These are phyloP conservation scores for Trichaptum fuscoviolaceum DNA, from an alignment of 768 basidiomycete species.

Conservation along the genomic window DNA sequence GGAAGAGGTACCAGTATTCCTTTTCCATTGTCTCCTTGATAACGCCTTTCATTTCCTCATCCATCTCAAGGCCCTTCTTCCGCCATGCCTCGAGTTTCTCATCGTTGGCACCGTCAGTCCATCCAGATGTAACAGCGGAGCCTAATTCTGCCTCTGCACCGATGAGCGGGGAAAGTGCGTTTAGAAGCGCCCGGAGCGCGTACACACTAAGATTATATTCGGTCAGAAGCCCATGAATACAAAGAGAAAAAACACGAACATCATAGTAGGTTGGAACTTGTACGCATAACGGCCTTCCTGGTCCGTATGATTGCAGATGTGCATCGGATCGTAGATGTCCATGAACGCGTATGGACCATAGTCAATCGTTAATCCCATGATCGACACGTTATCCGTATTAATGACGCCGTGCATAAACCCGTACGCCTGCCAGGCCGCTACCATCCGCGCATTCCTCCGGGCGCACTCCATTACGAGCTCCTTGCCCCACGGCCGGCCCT, in stretches of 20 bases:
- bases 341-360: constrained; percentile 89
- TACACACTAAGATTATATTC: constrained; percentile 46
- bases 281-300: constrained; percentile 75
- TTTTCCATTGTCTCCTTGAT: constrained; percentile 51
- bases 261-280: constrained; percentile 73
- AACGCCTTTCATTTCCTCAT: constrained; percentile 56
- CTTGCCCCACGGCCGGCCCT: constrained; percentile 62
- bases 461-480: constrained; percentile 73
- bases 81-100: constrained; percentile 62
- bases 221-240: constrained; percentile 6
- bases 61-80: constrained; percentile 45
- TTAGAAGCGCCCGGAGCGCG: constrained; percentile 73
- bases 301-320: constrained; percentile 92
- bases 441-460: constrained; percentile 84
- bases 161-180: constrained; percentile 77
- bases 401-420: constrained; percentile 97
- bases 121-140: constrained; percentile 50
- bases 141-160: constrained; percentile 69
- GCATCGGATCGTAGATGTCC: constrained; percentile 82
- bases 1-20: constrained; percentile 68
- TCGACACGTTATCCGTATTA: constrained; percentile 71
- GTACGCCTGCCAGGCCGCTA: constrained; percentile 92
- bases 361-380: constrained; percentile 44
- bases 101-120: constrained; percentile 50
- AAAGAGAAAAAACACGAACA: constrained; percentile 39